Evolutionary conservation across 148 eudicot genomes (phyloP).

Genomic region (Fagopyrum esculentum): DNA sequence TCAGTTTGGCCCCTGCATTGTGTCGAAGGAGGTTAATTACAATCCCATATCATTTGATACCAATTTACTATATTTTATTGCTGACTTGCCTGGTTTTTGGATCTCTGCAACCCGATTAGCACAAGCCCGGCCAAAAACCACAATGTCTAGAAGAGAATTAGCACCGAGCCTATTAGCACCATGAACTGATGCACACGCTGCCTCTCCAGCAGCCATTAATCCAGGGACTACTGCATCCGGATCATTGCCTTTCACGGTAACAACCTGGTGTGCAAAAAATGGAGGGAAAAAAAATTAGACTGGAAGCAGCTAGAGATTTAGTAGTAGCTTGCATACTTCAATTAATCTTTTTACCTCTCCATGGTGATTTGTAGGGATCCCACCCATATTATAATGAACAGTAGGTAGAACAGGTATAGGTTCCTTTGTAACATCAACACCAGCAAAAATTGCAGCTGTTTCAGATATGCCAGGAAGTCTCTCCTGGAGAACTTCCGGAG

Average conservation of each 20-base stretch:
- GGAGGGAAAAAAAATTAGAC: not conserved
- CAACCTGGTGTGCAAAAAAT: slow-evolving; percentile 39
- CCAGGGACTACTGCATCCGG: slow-evolving; percentile 92
- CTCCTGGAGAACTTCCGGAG: slow-evolving; percentile 95
- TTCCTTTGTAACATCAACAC: slow-evolving; percentile 94
- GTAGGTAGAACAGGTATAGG: slow-evolving; percentile 99
- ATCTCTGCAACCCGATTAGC: slow-evolving; percentile 94
- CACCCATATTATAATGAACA: slow-evolving; percentile 98
- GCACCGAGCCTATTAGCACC: slow-evolving; percentile 98
- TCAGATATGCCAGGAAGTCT: slow-evolving; percentile 99
- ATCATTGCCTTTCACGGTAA: slow-evolving; percentile 70
- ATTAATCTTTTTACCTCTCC: slow-evolving; percentile 55
- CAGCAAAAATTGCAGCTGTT: slow-evolving; percentile 98
- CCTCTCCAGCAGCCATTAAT: slow-evolving; percentile 95
- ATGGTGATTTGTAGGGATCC: slow-evolving; percentile 89
- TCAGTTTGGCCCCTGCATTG: slow-evolving; percentile 67
- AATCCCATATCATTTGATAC: not conserved
- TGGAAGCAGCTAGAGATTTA: not conserved
- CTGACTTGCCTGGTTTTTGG: slow-evolving; percentile 53
- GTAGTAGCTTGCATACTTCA: not conserved
- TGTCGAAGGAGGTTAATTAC: not conserved
- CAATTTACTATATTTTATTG: not conserved
- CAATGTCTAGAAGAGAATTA: slow-evolving; percentile 97
- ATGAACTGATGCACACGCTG: slow-evolving; percentile 98
- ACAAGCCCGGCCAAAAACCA: slow-evolving; percentile 96